Conservation (phyloP, 306 rosid species). For the Alnus rubra region DNA sequence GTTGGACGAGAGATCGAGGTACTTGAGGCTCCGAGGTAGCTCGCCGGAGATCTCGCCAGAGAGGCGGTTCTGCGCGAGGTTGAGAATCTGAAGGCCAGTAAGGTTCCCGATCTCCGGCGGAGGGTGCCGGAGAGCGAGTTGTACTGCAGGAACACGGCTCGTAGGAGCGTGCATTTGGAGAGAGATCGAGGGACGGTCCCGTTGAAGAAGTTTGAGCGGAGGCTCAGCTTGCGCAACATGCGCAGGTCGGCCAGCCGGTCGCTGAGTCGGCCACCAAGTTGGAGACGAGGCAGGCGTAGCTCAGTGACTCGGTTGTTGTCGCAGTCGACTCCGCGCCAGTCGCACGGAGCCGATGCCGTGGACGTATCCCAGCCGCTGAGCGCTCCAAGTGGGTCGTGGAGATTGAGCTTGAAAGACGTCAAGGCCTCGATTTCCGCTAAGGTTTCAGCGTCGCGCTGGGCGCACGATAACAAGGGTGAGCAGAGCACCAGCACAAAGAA, state of each 20-base stretch:
- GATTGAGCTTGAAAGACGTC: slow-evolving; percentile 65
- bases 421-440: slow-evolving; percentile 67
- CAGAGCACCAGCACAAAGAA: slow-evolving; percentile 34
- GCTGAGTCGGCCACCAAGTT: slow-evolving; percentile 71
- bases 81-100: slow-evolving; percentile 55
- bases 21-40: slow-evolving; percentile 52
- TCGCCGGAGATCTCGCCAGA: slow-evolving; percentile 60
- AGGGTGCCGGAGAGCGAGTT: slow-evolving; percentile 71
- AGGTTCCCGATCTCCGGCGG: slow-evolving; percentile 62
- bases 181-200: slow-evolving; percentile 72
- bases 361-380: slow-evolving; percentile 69
- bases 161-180: slow-evolving; percentile 62
- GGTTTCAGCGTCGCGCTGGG: slow-evolving; percentile 39
- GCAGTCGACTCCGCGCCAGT: slow-evolving; percentile 81
- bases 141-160: slow-evolving; percentile 67
- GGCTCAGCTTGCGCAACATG: slow-evolving; percentile 66
- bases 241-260: slow-evolving; percentile 53
- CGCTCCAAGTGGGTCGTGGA: slow-evolving; percentile 69
- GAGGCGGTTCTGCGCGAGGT: slow-evolving; percentile 70
- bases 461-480: slow-evolving; percentile 56
- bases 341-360: slow-evolving; percentile 79
- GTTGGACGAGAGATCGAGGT: slow-evolving; percentile 80
- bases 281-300: slow-evolving; percentile 78
- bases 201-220: slow-evolving; percentile 74
- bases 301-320: slow-evolving; percentile 53